phyloP scores from a whole-genome alignment of 306 rosid species.

The Cicer yamashitae region DNA sequence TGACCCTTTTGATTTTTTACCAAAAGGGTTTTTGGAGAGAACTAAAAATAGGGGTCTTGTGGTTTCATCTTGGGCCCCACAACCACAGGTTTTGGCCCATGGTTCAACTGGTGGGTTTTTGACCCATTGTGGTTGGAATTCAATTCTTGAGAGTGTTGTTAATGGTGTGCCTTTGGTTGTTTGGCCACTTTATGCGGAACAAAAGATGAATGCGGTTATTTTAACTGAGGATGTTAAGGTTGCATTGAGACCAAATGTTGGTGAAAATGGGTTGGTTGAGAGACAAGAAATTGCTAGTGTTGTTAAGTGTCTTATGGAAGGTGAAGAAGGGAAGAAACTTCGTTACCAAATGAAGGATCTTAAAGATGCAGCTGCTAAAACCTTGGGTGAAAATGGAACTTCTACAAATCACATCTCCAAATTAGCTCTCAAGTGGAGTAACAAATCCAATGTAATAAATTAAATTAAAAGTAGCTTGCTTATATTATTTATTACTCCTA shows the following conservation, averaged over 20 bases:
- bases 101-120: conserved; percentile 70
- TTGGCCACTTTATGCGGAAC: conserved; percentile 87
- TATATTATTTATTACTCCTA: background rate
- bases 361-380: conserved; percentile 57
- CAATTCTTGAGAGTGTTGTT: conserved; percentile 61
- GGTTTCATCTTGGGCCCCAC: conserved; percentile 82
- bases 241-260: conserved; percentile 49
- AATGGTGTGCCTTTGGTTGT: conserved; percentile 74
- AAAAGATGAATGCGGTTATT: conserved; percentile 72
- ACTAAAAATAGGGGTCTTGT: conserved; percentile 53
- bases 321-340: conserved; percentile 75
- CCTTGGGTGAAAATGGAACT: conserved; percentile 52
- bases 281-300: conserved; percentile 58
- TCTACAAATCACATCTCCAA: conserved; percentile 55
- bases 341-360: conserved; percentile 62
- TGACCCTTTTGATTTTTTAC: conserved; percentile 57
- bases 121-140: conserved; percentile 91
- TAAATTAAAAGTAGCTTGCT: background rate
- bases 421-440: conserved; percentile 58
- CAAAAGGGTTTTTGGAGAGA: conserved; percentile 65
- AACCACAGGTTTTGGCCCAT: conserved; percentile 64
- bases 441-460: conserved; percentile 1
- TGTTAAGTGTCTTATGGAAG: conserved; percentile 67
- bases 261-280: conserved; percentile 55
- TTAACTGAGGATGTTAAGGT: conserved; percentile 53